These are phyloP conservation scores for Pseudognaphalium luteoalbum DNA, from an alignment of 129 eudicot genomes.

Conservation along the genomic window DNA sequence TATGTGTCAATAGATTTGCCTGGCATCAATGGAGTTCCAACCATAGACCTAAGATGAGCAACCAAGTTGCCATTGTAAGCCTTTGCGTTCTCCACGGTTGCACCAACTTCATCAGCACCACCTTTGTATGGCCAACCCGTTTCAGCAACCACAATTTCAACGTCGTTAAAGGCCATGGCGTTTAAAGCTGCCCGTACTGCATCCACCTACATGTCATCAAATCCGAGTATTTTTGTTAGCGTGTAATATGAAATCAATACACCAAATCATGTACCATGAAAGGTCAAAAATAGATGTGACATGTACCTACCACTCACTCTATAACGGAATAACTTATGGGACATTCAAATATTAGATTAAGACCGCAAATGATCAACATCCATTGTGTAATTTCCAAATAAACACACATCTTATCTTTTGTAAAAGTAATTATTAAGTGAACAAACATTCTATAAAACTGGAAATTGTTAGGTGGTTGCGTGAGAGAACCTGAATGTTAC, in stretches of 20 bases:
- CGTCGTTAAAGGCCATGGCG: slow-evolving; percentile 50
- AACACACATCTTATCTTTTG: too few relatives aligned
- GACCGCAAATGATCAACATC: too few relatives aligned
- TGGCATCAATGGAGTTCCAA: slow-evolving; percentile 91
- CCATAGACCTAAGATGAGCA: slow-evolving; percentile 60
- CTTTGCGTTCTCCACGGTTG: slow-evolving; percentile 71
- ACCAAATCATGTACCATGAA: neutral
- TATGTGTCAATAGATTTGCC: slow-evolving; percentile 71
- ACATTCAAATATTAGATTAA: neutral
- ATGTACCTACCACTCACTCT: neutral
- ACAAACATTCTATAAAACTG: too few relatives aligned
- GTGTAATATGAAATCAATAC: neutral
- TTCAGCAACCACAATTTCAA: slow-evolving; percentile 80
- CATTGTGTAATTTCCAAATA: too few relatives aligned
- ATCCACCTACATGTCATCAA: slow-evolving; percentile 49
- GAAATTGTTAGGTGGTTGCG: too few relatives aligned
- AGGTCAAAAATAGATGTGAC: neutral
- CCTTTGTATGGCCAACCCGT: slow-evolving; percentile 92
- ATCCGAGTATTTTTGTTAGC: neutral
- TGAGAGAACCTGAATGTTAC: too few relatives aligned
- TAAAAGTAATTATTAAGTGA: too few relatives aligned
- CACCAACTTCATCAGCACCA: slow-evolving; percentile 51
- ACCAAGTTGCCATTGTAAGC: slow-evolving; percentile 69
- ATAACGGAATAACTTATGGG: neutral
- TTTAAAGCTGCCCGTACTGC: slow-evolving; percentile 69